Base-by-base conservation (phyloP, 2,329 filamentous ascomycete species). In the Colletotrichum tabaci region DNA sequence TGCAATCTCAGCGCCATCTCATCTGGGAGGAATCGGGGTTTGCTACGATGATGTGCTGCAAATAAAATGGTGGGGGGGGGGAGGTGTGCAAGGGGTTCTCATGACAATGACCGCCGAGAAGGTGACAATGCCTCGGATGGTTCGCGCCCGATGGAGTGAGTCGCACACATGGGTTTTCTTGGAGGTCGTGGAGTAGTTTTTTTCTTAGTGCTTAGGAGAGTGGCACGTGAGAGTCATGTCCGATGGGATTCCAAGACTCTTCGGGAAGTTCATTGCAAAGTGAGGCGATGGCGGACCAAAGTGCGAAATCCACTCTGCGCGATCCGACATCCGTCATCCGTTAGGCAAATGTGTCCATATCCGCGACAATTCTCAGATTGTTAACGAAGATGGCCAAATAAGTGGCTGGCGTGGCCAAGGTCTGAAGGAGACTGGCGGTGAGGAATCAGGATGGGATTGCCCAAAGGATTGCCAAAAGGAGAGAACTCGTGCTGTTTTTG, bases 371-470 rank as follows among this genome's bases (percentile, higher is more conserved):
- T 4, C 16, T 9, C 13, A 13, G 35, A 23, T 57, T 38, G 55
- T 42, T 21, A 10, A 13, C 5, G 40, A 16, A 10, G 12, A 12
- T 21, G 12, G n/a, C 4, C 12, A 42, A 18, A 6, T 9, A 23
- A 38, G 3, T 2, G 18, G 8, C n/a, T 15, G 18, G 8, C n/a
- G 7, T 56, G 13, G 53, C 35, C 53, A 56, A 21, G 55, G 38
- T 42, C n/a, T 42, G n/a, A 21, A n/a, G 55, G 55, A 42, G 55
- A 57, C n/a, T 42, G n/a, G 55, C 55, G 55, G 55, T 57, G 55
- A 57, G n/a, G 7, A 8, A 9, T 57, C 16, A 3, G 38, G 9
- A 42, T 6, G 7, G 21, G 10, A 23, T 56, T 23, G n/a, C 13
- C 53, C 12, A 8, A 18, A 9, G 2, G 12, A 1, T 13, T 3